A percentile compares a stretch with the other conserved stretches of the same genome.
Evolutionary conservation across 768 basidiomycete genomes (phyloP).

Genomic region (Trametes cinnabarina): DNA sequence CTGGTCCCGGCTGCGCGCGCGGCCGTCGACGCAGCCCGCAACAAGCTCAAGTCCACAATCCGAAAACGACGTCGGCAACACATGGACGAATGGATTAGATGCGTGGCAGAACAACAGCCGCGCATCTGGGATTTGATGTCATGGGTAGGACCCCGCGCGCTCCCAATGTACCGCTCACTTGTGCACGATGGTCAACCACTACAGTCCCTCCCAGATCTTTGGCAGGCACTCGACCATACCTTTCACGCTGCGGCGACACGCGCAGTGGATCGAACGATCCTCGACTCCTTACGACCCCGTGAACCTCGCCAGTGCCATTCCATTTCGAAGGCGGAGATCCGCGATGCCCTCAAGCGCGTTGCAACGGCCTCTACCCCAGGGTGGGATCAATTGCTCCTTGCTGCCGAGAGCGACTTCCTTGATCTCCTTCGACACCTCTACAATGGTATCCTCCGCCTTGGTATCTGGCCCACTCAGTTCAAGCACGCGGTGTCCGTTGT

Average conservation of each 20-base stretch:
- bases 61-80: not conserved
- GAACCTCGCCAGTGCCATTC: constrained; percentile 1
- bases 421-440: not conserved
- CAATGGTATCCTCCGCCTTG: constrained; percentile 12
- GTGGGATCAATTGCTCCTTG: constrained; percentile 5
- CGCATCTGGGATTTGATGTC: not conserved
- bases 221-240: constrained; percentile 1
- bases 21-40: not conserved
- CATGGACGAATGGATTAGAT: constrained; percentile 2
- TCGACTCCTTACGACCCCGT: not conserved
- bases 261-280: constrained; percentile 1
- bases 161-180: constrained; percentile 1
- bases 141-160: not conserved
- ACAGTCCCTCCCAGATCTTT: not conserved
- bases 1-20: not conserved
- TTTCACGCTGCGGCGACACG: not conserved
- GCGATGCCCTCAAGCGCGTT: constrained; percentile 5
- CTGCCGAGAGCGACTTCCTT: not conserved
- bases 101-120: not conserved
- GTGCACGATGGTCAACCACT: not conserved
- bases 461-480: constrained; percentile 14
- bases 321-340: constrained; percentile 3
- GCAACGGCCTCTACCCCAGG: constrained; percentile 18
- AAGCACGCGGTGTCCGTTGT: constrained; percentile 16
- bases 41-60: not conserved